These are phyloP conservation scores for Juglanconis juglandina DNA, from an alignment of 2,329 filamentous ascomycete genomes.

Conservation along the genomic window DNA sequence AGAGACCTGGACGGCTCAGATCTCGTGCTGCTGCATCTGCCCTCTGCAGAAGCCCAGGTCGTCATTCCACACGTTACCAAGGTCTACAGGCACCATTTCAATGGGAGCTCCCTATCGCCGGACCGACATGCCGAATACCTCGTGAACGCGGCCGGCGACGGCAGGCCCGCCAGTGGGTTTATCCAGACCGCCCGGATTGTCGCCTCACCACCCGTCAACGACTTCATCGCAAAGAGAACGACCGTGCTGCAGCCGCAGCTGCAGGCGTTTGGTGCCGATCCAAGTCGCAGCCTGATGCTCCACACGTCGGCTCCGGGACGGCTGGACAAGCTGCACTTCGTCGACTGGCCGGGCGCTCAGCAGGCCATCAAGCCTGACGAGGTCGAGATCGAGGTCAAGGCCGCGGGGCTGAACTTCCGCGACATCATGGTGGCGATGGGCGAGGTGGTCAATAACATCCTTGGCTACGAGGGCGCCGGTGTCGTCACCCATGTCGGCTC, in stretches of 20 bases:
- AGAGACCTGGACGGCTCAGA: constrained; percentile 28
- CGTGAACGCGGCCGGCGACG: background rate
- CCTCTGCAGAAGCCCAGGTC: constrained; percentile 8
- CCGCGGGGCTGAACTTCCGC: constrained; percentile 16
- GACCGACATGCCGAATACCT: constrained; percentile 19
- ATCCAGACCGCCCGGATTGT: constrained; percentile 13
- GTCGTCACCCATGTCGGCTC: constrained; percentile 19
- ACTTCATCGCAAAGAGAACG: constrained; percentile 15
- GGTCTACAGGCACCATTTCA: constrained; percentile 17
- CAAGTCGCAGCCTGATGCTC: constrained; percentile 16
- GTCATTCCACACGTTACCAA: constrained; percentile 6
- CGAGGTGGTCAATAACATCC: constrained; percentile 22
- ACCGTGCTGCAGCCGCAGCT: constrained; percentile 14
- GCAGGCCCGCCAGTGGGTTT: constrained; percentile 1
- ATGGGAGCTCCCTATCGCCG: constrained; percentile 1
- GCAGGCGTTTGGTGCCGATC: constrained; percentile 15
- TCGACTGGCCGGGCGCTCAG: constrained; percentile 15
- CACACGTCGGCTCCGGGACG: constrained; percentile 16
- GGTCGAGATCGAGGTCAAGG: constrained; percentile 17
- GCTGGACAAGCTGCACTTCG: constrained; percentile 17
- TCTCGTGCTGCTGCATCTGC: constrained; percentile 24
- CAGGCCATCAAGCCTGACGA: constrained; percentile 7
- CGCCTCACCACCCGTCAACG: constrained; percentile 13
- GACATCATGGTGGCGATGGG: constrained; percentile 20
- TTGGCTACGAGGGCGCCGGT: constrained; percentile 27